Evolutionary conservation across 495 filamentous ascomycete genomes (phyloP), one percentile per base, ranked within the genome.

Genomic region (Podospora anserina): DNA sequence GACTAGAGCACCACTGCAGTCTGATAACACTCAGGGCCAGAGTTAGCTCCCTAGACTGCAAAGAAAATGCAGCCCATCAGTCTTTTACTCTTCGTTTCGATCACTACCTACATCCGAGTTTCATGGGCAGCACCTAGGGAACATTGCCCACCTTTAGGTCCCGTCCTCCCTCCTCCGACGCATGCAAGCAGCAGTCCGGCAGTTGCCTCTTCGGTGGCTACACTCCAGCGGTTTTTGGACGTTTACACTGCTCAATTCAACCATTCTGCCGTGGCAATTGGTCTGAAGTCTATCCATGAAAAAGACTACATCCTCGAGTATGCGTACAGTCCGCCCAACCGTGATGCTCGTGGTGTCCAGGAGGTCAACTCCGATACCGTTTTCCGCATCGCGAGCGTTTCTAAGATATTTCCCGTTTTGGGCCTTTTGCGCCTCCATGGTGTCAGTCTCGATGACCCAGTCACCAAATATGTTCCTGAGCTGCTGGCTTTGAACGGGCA

Each of bases 361-460:
- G 49, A 20, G 23, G 79, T 87, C 20, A 78, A 83, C 69, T 78
- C 71, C 6, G 71, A 86, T 61, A 83, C 78, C 4, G 78, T 88
- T 20, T 87, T 85, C 69, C 78, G 82, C 13, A 69, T 86, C 9
- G 85, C 81, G 9, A 87, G 84, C 64, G 72, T 86, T 34, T 82
- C 83, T 0, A 88, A 88, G 66, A 74, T 87, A 20, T 78, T 86
- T 62, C 80, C 84, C 0, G 79, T 80, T 0, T 78, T 83, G 20
- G 78, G 79, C 1, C 66, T 82, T 0, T 71, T 87, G 53, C 66
- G 83, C 15, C 71, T 80, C 39, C 69, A 70, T 5, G 67, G 70
- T 0, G 73, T 80, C 4, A 78, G 80, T 27, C 73, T 82, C 71
- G 80, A 87, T 9, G 80, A 81, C 34, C 76, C 80, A 0, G 71